Percentiles rank a stretch among this genome's conserved stretches.
Evolutionary conservation across 2,329 filamentous ascomycete species (phyloP).

Genomic region (Piedraia hortae): DNA sequence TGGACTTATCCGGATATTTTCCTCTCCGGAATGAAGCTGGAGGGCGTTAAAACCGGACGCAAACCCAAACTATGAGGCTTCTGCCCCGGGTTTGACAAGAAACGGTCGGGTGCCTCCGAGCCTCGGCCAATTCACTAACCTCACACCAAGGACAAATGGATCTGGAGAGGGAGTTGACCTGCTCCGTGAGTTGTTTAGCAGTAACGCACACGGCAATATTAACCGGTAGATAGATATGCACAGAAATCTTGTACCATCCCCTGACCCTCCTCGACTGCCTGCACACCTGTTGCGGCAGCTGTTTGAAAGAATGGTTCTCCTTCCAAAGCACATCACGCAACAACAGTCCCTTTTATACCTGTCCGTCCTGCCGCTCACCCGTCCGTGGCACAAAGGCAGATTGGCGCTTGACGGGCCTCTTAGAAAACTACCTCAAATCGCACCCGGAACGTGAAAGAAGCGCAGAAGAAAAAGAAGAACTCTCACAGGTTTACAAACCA

Average conservation of each 20-base stretch:
- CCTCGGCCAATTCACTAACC: no score
- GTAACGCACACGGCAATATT: slow-evolving; percentile 2
- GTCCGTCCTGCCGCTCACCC: slow-evolving; percentile 66
- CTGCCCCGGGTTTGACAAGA: no score
- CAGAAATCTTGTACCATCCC: slow-evolving; percentile 31
- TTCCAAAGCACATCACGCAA: slow-evolving; percentile 34
- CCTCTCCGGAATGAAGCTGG: slow-evolving; percentile 23
- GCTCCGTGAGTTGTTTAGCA: slow-evolving; percentile 2
- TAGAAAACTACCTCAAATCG: slow-evolving; percentile 64
- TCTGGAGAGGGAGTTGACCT: slow-evolving; percentile 46
- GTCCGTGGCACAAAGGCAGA: slow-evolving; percentile 77
- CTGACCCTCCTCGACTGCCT: slow-evolving; percentile 15
- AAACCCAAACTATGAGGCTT: slow-evolving; percentile 11
- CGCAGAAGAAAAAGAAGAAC: slow-evolving; percentile 45
- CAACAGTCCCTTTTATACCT: slow-evolving; percentile 32
- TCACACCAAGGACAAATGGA: slow-evolving; percentile 22
- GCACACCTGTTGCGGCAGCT: slow-evolving; percentile 72
- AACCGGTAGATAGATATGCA: slow-evolving; percentile 47
- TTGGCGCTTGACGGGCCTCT: slow-evolving; percentile 62
- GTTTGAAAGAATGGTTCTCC: slow-evolving; percentile 83
- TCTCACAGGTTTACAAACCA: slow-evolving; percentile 47
- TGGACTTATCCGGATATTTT: slow-evolving; percentile 32
- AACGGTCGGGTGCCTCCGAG: no score
- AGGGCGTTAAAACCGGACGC: slow-evolving; percentile 30
- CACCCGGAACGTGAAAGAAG: slow-evolving; percentile 50